Percentiles rank a stretch among this genome's conserved stretches.
phyloP scores from a whole-genome alignment of 2,329 filamentous ascomycete genomes.

The Pezicula radicicola region DNA sequence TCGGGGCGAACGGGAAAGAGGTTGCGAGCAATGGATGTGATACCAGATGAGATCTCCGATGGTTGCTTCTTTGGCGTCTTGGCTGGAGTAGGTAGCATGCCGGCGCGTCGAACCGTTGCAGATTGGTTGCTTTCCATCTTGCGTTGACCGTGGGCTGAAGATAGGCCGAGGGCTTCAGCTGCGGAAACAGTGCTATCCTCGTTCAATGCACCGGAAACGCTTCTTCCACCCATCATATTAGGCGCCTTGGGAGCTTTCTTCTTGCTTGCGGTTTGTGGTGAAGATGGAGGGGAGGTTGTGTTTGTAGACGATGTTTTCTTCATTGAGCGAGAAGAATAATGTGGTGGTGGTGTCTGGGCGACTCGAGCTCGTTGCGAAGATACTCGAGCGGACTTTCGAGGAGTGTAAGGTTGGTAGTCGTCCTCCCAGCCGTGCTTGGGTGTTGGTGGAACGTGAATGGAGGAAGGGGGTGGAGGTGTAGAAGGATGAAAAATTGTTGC shows the following conservation, averaged over 20 bases:
- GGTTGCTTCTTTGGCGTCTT: constrained; percentile 68
- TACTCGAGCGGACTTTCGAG: constrained; percentile 66
- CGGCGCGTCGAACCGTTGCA: constrained; percentile 24
- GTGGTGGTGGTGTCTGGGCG: constrained; percentile 51
- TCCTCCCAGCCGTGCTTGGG: constrained; percentile 67
- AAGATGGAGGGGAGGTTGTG: constrained; percentile 15
- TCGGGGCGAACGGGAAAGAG: constrained; percentile 48
- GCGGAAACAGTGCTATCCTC: constrained; percentile 41
- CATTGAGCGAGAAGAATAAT: constrained; percentile 22
- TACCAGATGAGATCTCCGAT: constrained; percentile 44
- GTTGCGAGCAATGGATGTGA: constrained; percentile 55
- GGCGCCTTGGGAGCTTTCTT: constrained; percentile 17
- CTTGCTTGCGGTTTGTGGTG: constrained; percentile 24
- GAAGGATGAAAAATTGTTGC: constrained; percentile 31
- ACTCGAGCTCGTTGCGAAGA: constrained; percentile 49
- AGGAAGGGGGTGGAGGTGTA: constrained; percentile 58
- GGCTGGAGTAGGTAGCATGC: constrained; percentile 72
- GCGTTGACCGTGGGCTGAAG: constrained; percentile 15
- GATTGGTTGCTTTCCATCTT: constrained; percentile 17
- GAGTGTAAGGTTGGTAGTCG: constrained; percentile 69
- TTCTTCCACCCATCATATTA: constrained; percentile 44
- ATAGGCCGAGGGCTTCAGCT: constrained; percentile 28
- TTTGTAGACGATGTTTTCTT: constrained; percentile 19
- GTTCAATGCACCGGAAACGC: constrained; percentile 42
- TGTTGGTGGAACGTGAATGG: constrained; percentile 64